Conservation (phyloP, 1,284 basidiomycete genomes). For the Termitomyces sp. region DNA sequence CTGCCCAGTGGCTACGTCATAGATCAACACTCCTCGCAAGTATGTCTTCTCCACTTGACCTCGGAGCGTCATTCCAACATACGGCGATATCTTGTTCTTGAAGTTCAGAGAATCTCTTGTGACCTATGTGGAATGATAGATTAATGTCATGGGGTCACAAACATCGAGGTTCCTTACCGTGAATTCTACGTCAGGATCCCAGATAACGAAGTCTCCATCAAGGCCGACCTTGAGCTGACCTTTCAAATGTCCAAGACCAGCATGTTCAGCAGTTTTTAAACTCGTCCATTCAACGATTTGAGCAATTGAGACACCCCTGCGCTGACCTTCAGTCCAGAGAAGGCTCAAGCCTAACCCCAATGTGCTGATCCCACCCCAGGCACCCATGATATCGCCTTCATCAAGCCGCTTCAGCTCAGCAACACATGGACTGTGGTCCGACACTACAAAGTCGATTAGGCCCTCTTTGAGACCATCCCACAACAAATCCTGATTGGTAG, state of each 20-base stretch:
- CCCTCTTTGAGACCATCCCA: constrained; percentile 81
- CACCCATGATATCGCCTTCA: constrained; percentile 75
- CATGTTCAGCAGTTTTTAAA: constrained; percentile 69
- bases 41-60: constrained; percentile 75
- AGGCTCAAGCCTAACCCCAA: constrained; percentile 84
- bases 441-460: constrained; percentile 85
- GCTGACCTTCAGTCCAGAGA: constrained; percentile 75
- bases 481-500: constrained; percentile 64
- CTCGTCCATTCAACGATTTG: constrained; percentile 75
- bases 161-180: constrained; percentile 40
- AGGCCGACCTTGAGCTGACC: constrained; percentile 68
- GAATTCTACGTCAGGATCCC: constrained; percentile 68
- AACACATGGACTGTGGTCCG: constrained; percentile 90
- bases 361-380: constrained; percentile 91
- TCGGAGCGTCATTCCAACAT: constrained; percentile 66
- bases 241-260: constrained; percentile 64
- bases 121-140: constrained; percentile 43
- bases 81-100: constrained; percentile 91
- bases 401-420: constrained; percentile 78
- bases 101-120: constrained; percentile 71
- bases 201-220: constrained; percentile 84
- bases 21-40: constrained; percentile 68
- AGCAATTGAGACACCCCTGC: constrained; percentile 53
- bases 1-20: constrained; percentile 34
- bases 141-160: not conserved